Conservation (phyloP, 257 asterid genomes). For the Capsicum rhomboideum region DNA sequence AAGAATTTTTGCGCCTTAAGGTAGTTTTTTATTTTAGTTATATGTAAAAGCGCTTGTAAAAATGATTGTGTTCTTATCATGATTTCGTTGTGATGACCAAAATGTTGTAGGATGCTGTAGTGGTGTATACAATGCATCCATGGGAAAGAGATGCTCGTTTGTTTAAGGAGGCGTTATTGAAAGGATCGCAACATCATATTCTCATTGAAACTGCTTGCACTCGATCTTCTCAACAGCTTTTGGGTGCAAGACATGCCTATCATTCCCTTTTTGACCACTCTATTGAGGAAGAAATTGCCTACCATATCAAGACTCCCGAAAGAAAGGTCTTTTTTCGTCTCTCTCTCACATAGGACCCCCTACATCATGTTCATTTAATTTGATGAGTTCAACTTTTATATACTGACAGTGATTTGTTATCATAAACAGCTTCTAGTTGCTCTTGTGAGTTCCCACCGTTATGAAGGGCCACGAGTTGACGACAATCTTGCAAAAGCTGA, state of each 20-base stretch:
- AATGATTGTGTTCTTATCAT: background rate
- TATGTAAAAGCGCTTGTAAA: background rate
- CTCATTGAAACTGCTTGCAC: slow-evolving; percentile 62
- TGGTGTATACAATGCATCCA: slow-evolving; percentile 77
- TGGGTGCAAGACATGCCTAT: slow-evolving; percentile 78
- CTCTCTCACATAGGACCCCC: too few species aligned
- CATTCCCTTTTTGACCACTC: slow-evolving; percentile 74
- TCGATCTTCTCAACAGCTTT: slow-evolving; percentile 52
- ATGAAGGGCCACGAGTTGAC: slow-evolving; percentile 58
- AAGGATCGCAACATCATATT: slow-evolving; percentile 30
- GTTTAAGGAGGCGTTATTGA: slow-evolving; percentile 42
- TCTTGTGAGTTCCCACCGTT: slow-evolving; percentile 62
- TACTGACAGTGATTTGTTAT: background rate
- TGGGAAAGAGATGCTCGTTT: slow-evolving; percentile 89
- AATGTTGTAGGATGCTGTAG: slow-evolving; percentile 51
- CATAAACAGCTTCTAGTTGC: slow-evolving; percentile 60
- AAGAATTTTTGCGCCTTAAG: slow-evolving; percentile 75
- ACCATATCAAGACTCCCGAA: slow-evolving; percentile 28
- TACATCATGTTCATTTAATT: too few species aligned
- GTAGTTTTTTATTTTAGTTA: slow-evolving; percentile 8
- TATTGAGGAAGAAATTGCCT: slow-evolving; percentile 66
- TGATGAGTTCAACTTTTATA: too few species aligned
- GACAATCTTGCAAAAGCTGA: slow-evolving; percentile 55
- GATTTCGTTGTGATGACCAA: background rate
- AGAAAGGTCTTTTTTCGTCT: slow-evolving; percentile 35